Evolutionary conservation across 768 basidiomycete species (phyloP), one percentile per base, ranked within the genome.

Genomic region (Kwoniella sp.): DNA sequence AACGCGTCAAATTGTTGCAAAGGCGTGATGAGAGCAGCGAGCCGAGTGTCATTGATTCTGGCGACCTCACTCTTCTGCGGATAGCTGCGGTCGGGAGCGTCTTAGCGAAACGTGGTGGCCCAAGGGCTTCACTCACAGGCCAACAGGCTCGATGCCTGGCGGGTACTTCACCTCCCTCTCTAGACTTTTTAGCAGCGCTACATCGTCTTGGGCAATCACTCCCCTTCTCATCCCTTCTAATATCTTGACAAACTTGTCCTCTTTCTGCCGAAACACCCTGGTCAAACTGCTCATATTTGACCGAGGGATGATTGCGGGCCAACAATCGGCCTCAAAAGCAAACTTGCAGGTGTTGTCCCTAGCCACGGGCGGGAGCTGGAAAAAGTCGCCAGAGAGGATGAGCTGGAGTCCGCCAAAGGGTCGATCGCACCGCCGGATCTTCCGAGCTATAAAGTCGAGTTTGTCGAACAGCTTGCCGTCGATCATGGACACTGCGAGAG

Each of bases 321-420:
- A 76, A 1, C 52, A 60, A 17, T 60, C 42, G 1, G 75, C 73
- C 46, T 76, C 70, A 50, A 76, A 76, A 1, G 63, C 70, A 33
- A 73, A 76, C 1, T 41, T 26, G n/a, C 41, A 47, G 19, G 32
- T 36, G 14, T 27, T 26, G 7, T 56, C 41, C 25, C 39, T 46
- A 11, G 39, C 36, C 0, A 77, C 76, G 0, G 77, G 77, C 3
- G 77, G 77, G 0, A 77, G 68, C 37, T 77, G 76, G 50, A 70
- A 75, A 58, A 76, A 77, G 50, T 77, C 77, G 41, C 77, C 77
- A 4, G 69, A 74, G 8, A 76, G 53, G 50, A 76, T 71, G 3
- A 70, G 43, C 37, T 71, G 71, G 0, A 74, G 48, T 12, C 75
- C 73, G 33, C 76, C 76, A 51, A 77, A 77, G 0, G 76, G 72